Base-by-base conservation (phyloP, 495 filamentous ascomycete species). In the Pseudomonodictys pantanalensis region DNA sequence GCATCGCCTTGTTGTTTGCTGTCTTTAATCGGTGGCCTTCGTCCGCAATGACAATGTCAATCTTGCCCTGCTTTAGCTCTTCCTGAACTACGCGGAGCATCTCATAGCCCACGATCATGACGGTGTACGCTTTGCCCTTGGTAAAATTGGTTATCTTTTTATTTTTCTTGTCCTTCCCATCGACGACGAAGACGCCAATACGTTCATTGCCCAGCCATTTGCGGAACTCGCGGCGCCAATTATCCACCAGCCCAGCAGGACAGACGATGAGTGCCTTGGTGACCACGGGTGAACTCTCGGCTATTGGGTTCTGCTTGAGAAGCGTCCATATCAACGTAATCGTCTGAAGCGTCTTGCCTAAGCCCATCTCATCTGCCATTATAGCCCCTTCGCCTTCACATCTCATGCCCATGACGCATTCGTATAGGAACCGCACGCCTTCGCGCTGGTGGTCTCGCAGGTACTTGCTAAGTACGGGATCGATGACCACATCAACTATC, bases 71-170 rank as follows among this genome's bases (percentile, higher is more conserved):
- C 43, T 83, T 79, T 41, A 91, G 72, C 41, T 86, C 85, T 22
- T 83, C 84, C 51, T 86, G 82, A 0, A 91, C 83, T 15, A 76
- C 82, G 49, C 87, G 77, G 25, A 90, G 75, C 68, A 87, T 90
- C 71, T 92, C 88, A 66, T 92, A 92, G 0, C 89, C 89, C 46
- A 92, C 83, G 56, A 92, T 88, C 88, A 90, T 89, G 38, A 92
- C 75, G 60, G 74, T 87, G 62, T 92, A 92, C 18, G 77, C 77
- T 62, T 79, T 84, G n/a, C 89, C 88, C 70, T 76, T 83, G 0
- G 89, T 92, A 61, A 91, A 92, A 68, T 91, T 86, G 0, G 82
- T 86, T 32, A 88, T 68, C 39, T 82, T 77, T 18, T 69, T 44
- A 54, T 78, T 85, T 60, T 82, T 77, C 22, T 69, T 44, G 56